Base-by-base conservation (phyloP, 768 basidiomycete species). In the Rhodotorula toruloides region DNA sequence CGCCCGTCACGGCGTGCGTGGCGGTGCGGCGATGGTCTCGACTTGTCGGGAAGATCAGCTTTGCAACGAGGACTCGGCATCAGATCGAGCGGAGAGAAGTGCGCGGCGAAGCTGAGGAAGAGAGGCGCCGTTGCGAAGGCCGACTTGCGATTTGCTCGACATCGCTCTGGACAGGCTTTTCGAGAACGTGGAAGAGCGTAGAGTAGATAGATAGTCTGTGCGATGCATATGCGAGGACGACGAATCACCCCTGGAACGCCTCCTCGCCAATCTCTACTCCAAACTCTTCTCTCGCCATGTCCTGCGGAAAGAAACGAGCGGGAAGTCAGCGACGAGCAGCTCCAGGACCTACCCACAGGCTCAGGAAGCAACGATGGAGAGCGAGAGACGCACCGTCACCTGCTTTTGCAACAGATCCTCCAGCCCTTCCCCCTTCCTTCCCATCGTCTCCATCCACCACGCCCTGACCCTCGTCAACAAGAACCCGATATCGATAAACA, bases 341-440 rank as follows among this genome's bases (percentile, higher is more conserved):
- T n/a, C n/a, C n/a, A n/a, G n/a, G n/a, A n/a, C n/a, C n/a, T n/a
- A n/a, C n/a, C n/a, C n/a, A n/a, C n/a, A n/a, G n/a, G n/a, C n/a
- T n/a, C n/a, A n/a, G 22, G 34, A 36, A 32, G 32, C 16, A 32
- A 25, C 27, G 32, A 29, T 17, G 29, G n/a, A 22, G 40, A 11
- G 7, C 31, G 9, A 27, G 6, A 32, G 4, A 65, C 66, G 43
- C 46, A 81, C 83, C 50, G 84, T 79, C 81, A 91, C 85, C 36
- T 84, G 83, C 70, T 80, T 80, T 81, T 94, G 89, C 58, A 94
- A 76, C 76, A 88, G 85, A 67, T 90, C 88, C 77, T 94, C 91
- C 73, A 91, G 90, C 27, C 79, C 85, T 46, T 85, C 71, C 31
- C 77, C 72, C 60, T 78, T 79, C 21, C 70, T 53, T 40, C 76